Evolutionary conservation across 2,329 filamentous ascomycete genomes (phyloP), one percentile per base, ranked within the genome.

Genomic region (Phyllosticta citriasiana): DNA sequence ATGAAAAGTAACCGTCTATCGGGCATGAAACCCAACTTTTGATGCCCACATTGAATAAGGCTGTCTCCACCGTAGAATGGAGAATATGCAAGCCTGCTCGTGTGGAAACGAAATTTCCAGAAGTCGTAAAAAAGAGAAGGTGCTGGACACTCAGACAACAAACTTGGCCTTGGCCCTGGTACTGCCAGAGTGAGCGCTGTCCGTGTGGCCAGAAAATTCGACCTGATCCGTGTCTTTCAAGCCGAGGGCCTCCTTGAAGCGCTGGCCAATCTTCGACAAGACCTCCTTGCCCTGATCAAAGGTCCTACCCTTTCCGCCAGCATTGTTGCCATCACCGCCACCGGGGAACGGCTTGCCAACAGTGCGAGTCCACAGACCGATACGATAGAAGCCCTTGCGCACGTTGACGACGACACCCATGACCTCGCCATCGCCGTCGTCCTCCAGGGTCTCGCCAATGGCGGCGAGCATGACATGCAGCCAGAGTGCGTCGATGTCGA

Each of bases 391-490:
- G 57, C 89, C 92, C 81, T 96, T 97, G 76, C 94, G 89, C 63
- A 99, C 93, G 77, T 99, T 99, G 80, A 97, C 92, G 26, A 99
- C 94, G 35, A 99, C 95, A 66, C 94, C 94, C 94, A 97, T 97
- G 75, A 99, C 88, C 77, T 99, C 95, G 69, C 92, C 92, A 72
- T 97, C 94, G 35, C 88, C 87, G 72, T 97, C 92, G 51, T 89
- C 87, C 80, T 99, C 94, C 60, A 99, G 88, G 26, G 93, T 97
- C 83, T 99, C 95, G 71, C 94, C 94, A 67, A 99, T 97, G 61
- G 92, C 94, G 33, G 89, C 86, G 69, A 99, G 88, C 87, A 99
- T 96, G 65, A 96, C 89, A 75, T 97, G 90, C 63, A 99, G 86
- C 94, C 94, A 99, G 60, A 96, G 83, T 63, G 93, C 89, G 74